A percentile compares a stretch with the other conserved stretches of the same genome.
Conservation (phyloP, 495 filamentous ascomycete genomes). For the Aspergillus saccharolyticus region DNA sequence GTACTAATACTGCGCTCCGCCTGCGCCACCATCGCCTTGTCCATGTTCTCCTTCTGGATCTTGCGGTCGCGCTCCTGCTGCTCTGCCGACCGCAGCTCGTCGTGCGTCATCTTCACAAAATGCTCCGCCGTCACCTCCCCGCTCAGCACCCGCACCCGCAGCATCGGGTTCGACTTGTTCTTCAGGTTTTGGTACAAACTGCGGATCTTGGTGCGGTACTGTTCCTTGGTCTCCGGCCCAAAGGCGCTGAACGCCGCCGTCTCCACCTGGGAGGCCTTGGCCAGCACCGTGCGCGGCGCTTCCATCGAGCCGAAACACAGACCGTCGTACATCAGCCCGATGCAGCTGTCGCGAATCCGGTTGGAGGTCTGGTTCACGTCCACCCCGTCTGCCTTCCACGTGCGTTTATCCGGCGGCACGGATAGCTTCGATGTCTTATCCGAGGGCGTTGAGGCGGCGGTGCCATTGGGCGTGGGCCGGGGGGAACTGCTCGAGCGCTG, state of each 20-base stretch:
- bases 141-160: constrained; percentile 68
- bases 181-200: constrained; percentile 91
- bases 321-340: constrained; percentile 85
- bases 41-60: constrained; percentile 86
- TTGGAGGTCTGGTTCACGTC: constrained; percentile 65
- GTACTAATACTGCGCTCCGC: constrained; percentile 83
- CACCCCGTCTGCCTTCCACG: constrained; percentile 73
- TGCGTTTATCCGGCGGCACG: constrained; percentile 73
- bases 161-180: constrained; percentile 73
- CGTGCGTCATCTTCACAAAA: constrained; percentile 69
- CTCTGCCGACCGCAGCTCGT: constrained; percentile 75
- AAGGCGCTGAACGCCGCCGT: constrained; percentile 60
- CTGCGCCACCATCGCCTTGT: constrained; percentile 86
- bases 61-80: constrained; percentile 60
- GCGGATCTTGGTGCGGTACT: constrained; percentile 82
- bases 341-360: constrained; percentile 67
- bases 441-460: constrained; percentile 38
- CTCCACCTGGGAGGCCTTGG: constrained; percentile 68
- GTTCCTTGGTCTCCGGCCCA: constrained; percentile 59
- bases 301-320: constrained; percentile 42
- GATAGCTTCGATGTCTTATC: constrained; percentile 53
- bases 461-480: constrained; percentile 38
- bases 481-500: constrained; percentile 38
- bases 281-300: constrained; percentile 52
- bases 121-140: constrained; percentile 64